Evolutionary conservation across 495 filamentous ascomycete species (phyloP).

Genomic region (Letharia columbiana): DNA sequence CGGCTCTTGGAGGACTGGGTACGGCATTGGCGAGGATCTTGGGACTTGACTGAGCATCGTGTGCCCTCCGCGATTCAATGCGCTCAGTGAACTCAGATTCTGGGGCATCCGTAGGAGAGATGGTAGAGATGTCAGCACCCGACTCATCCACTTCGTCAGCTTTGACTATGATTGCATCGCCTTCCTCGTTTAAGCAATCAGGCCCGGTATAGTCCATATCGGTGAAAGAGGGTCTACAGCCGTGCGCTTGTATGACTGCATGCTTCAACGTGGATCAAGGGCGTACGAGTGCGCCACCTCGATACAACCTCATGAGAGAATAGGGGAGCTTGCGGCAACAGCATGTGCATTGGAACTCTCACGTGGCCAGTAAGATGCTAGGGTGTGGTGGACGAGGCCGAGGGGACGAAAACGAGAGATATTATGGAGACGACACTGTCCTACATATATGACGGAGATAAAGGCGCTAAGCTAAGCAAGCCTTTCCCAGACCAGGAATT

Average conservation of each 20-base stretch:
- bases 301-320: not conserved
- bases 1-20: slow-evolving; percentile 23
- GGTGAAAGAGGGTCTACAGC: not conserved
- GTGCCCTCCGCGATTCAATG: slow-evolving; percentile 34
- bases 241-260: not conserved
- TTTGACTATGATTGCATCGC: slow-evolving; percentile 38
- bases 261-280: not conserved
- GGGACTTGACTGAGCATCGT: slow-evolving; percentile 22
- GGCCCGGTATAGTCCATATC: slow-evolving; percentile 14
- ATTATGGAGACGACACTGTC: not conserved
- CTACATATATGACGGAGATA: not conserved
- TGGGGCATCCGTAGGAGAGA: slow-evolving; percentile 35
- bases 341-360: not conserved
- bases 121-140: slow-evolving; percentile 44
- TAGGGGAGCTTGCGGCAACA: not conserved
- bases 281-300: not conserved
- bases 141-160: slow-evolving; percentile 49
- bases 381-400: not conserved
- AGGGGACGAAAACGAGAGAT: not conserved
- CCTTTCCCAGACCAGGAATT: not conserved
- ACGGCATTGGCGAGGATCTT: slow-evolving; percentile 24
- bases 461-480: not conserved
- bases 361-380: not conserved
- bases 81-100: slow-evolving; percentile 42
- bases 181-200: not conserved